Evolutionary conservation across 2,329 filamentous ascomycete species (phyloP).

Genomic region (Trichoderma lentiforme): DNA sequence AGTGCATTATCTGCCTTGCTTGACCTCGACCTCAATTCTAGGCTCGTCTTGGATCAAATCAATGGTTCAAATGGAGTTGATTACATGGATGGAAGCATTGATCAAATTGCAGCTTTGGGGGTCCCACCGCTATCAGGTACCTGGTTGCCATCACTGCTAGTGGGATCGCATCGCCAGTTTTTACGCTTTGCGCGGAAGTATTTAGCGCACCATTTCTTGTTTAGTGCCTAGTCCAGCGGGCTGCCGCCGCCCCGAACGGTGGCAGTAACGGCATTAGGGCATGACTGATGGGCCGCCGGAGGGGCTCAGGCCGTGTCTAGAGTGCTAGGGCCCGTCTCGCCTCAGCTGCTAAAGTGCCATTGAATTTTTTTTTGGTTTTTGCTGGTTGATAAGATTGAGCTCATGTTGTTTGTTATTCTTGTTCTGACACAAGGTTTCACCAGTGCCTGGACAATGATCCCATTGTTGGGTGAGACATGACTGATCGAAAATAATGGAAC

Average conservation of each 20-base stretch:
- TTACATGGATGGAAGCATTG: not conserved
- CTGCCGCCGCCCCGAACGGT: slow-evolving; percentile 4
- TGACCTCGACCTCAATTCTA: not conserved
- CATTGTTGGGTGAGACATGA: slow-evolving; percentile 7
- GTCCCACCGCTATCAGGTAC: not conserved
- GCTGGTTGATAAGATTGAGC: not conserved
- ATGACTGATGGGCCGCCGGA: not conserved
- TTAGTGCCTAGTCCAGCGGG: not conserved
- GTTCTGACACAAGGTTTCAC: not conserved
- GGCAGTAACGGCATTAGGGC: slow-evolving; percentile 1
- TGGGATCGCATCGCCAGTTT: slow-evolving; percentile 4
- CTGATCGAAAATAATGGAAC: not conserved
- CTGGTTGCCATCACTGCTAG: not conserved
- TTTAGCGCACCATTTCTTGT: not conserved
- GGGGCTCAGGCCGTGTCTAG: not conserved
- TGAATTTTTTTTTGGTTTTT: not conserved
- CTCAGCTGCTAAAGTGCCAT: not conserved
- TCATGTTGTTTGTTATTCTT: not conserved
- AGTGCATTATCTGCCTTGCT: not conserved
- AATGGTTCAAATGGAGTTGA: not conserved
- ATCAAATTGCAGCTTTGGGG: not conserved
- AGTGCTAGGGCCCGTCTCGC: not conserved
- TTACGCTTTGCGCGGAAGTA: not conserved
- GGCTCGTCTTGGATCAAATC: not conserved
- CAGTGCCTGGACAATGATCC: not conserved